Percentiles rank a stretch among this genome's conserved stretches.
Conservation (phyloP, 805 yeast species). For the Kazachstania taianensis region DNA sequence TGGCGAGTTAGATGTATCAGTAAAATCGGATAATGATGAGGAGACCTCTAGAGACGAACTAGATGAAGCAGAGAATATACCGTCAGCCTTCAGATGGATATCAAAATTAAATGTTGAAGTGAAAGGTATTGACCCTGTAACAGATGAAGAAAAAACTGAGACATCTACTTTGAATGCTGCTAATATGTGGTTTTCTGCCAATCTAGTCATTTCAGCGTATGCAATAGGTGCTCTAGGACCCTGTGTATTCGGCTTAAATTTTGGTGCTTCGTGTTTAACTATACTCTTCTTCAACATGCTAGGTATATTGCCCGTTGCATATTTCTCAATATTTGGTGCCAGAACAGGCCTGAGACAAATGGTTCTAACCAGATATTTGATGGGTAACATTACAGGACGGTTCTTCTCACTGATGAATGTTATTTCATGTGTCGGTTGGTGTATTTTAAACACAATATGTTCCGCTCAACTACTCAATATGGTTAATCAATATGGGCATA, state of each 20-base stretch:
- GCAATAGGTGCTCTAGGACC: slow-evolving; percentile 66
- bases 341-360: slow-evolving; percentile 81
- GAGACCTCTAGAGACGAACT: no score
- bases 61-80: no score
- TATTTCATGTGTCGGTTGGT: slow-evolving; percentile 89
- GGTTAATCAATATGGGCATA: slow-evolving; percentile 3
- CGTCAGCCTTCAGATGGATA: slow-evolving; percentile 2
- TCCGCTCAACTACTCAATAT: slow-evolving; percentile 5
- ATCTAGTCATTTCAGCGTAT: slow-evolving; percentile 74
- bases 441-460: slow-evolving; percentile 79
- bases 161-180: slow-evolving; percentile 58
- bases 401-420: slow-evolving; percentile 67
- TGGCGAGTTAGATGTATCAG: no score
- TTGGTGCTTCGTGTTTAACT: slow-evolving; percentile 58
- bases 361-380: slow-evolving; percentile 64
- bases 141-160: slow-evolving; percentile 68
- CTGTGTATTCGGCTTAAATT: slow-evolving; percentile 52
- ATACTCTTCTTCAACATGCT: slow-evolving; percentile 65
- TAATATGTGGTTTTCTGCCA: slow-evolving; percentile 86
- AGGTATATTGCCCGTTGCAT: slow-evolving; percentile 73
- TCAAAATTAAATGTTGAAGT: slow-evolving; percentile 37
- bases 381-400: slow-evolving; percentile 68
- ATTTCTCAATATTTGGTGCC: slow-evolving; percentile 74
- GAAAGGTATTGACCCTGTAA: slow-evolving; percentile 72
- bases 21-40: no score